Base-by-base conservation (phyloP, 2,329 filamentous ascomycete genomes). In the Phialemoniopsis sp. region DNA sequence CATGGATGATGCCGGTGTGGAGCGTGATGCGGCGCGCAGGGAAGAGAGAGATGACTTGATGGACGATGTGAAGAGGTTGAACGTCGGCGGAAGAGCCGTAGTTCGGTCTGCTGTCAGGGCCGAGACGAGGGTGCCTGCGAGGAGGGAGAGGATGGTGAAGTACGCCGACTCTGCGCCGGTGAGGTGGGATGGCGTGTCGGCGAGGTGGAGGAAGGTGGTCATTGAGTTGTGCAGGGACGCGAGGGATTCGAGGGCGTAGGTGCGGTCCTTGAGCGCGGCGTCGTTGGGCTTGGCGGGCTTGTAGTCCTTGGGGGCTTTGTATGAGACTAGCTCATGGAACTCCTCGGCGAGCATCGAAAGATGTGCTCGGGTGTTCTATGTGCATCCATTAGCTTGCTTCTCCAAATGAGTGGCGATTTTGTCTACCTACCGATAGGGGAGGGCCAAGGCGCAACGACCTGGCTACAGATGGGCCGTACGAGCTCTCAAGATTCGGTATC, bases 361-460 rank as follows among this genome's bases (percentile, higher is more conserved):
- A 34, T 77, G 76, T 3, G 64, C 64, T 3, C 77, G 70, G 3
- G 57, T 56, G 43, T 68, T 69, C 74, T 79, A 43, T 17, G 21
- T 16, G 14, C 28, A 21, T 4, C 31, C 7, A 12, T 13, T 5
- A 13, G 3, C 21, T 13, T 5, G 15, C 12, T 21, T 15, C 3
- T n/a, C 13, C 28, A n/a, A 21, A 26, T 3, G 7, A 36, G 13
- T 12, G 19, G 33, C 9, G 16, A 3, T 14, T 17, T 16, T 19
- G 8, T 4, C 8, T 2, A 56, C 67, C 36, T 59, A 79, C 75
- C 12, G 73, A 73, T 30, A 69, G 66, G 2, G 60, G 57, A 4
- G 77, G 75, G 0, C 76, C 77, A 16, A 76, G 52, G n/a, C 66
- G 58, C 6, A 79, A 55, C 2, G 66, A 56, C 12, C 69, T 54